A percentile compares a stretch with the other conserved stretches of the same genome.
Evolutionary conservation across 192 early-diverging fungal species (phyloP).

Genomic region (Umbelopsis vinacea): DNA sequence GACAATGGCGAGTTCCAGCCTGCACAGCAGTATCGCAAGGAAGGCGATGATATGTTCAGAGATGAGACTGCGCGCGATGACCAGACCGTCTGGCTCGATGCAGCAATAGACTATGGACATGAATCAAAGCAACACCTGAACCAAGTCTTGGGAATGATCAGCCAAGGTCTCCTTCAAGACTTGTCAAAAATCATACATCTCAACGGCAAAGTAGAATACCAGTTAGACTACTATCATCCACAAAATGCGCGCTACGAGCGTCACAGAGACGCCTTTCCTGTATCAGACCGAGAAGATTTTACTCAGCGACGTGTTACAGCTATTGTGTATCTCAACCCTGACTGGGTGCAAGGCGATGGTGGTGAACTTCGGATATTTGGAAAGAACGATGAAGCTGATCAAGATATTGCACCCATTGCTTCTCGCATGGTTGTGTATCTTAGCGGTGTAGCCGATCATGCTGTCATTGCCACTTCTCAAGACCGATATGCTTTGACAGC

Average conservation of each 20-base stretch:
- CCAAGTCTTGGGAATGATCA: slow-evolving; percentile 42
- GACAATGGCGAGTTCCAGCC: slow-evolving; percentile 43
- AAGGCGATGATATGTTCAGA: slow-evolving; percentile 48
- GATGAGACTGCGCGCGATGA: slow-evolving; percentile 59
- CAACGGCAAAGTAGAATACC: slow-evolving; percentile 52
- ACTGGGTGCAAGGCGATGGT: slow-evolving; percentile 50
- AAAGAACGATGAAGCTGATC: slow-evolving; percentile 39
- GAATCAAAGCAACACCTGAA: slow-evolving; percentile 30
- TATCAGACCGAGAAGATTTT: slow-evolving; percentile 48
- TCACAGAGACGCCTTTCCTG: slow-evolving; percentile 65
- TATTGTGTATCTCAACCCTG: slow-evolving; percentile 61
- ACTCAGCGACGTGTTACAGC: slow-evolving; percentile 62
- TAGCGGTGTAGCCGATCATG: slow-evolving; percentile 65
- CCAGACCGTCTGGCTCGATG: slow-evolving; percentile 49
- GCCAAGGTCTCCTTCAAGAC: slow-evolving; percentile 38
- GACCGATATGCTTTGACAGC: slow-evolving; percentile 53
- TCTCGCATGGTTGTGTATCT: slow-evolving; percentile 49
- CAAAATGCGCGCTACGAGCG: slow-evolving; percentile 51
- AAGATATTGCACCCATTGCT: slow-evolving; percentile 40
- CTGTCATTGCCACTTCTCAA: slow-evolving; percentile 45
- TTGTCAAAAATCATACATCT: slow-evolving; percentile 47
- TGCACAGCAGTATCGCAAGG: slow-evolving; percentile 40
- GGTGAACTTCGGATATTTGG: slow-evolving; percentile 61
- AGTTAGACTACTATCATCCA: slow-evolving; percentile 52
- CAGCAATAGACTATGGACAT: slow-evolving; percentile 29